These are phyloP conservation scores for Fusarium fujikuroi DNA, from an alignment of 2,329 filamentous ascomycete genomes.

Conservation along the genomic window DNA sequence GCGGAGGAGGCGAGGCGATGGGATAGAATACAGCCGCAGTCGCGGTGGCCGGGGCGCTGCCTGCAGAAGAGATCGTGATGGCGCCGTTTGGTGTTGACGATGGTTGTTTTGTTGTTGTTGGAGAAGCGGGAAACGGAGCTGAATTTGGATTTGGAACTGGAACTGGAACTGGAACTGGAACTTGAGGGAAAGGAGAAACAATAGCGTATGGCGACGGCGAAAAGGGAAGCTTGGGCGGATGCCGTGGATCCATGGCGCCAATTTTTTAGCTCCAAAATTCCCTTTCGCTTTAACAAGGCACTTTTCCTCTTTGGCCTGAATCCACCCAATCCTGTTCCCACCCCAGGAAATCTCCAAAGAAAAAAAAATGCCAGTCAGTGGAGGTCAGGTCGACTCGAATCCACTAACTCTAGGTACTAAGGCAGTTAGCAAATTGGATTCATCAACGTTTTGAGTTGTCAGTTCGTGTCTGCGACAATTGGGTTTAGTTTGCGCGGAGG, in stretches of 20 bases:
- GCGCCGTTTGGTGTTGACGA: constrained; percentile 19
- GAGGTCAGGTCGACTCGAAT: constrained; percentile 1
- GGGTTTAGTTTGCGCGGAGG: neutral
- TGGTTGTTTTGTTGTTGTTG: constrained; percentile 33
- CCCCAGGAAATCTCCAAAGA: constrained; percentile 43
- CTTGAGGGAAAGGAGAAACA: constrained; percentile 45
- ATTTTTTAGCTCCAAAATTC: constrained; percentile 51
- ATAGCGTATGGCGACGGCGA: constrained; percentile 46
- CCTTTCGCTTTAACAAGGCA: constrained; percentile 26
- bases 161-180: neutral
- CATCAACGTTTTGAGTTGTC: neutral
- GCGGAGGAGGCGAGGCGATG: constrained; percentile 9
- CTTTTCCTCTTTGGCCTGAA: neutral
- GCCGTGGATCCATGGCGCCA: constrained; percentile 49
- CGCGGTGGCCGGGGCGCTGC: constrained; percentile 25
- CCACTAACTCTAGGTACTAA: constrained; percentile 8
- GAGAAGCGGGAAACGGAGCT: constrained; percentile 24
- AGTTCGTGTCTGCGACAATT: neutral
- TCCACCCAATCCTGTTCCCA: constrained; percentile 39
- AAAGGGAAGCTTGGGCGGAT: constrained; percentile 49
- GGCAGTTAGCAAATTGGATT: neutral
- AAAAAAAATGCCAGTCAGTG: constrained; percentile 32
- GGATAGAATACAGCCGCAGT: constrained; percentile 13
- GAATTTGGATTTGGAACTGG: constrained; percentile 8
- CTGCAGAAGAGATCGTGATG: constrained; percentile 23